phyloP scores from a whole-genome alignment of 228 moss, liverwort and hornwort genomes.

The Sphagnum magellanicum region DNA sequence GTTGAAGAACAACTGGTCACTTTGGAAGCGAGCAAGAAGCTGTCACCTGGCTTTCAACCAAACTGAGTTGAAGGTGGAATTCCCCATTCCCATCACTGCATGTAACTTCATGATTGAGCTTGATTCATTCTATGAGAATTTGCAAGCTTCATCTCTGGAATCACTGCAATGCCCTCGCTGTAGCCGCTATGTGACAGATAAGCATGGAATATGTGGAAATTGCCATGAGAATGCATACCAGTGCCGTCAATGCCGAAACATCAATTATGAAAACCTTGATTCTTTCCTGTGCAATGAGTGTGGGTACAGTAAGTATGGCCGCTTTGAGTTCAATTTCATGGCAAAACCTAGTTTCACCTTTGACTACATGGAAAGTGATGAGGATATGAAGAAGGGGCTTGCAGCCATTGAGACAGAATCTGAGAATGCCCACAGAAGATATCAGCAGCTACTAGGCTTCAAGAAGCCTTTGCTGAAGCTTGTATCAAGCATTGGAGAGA shows the following conservation, averaged over 20 bases:
- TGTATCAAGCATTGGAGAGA: slow-evolving; percentile 95
- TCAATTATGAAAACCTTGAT: slow-evolving; percentile 97
- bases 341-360: slow-evolving; percentile 98
- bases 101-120: slow-evolving; percentile 99
- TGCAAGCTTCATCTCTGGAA: slow-evolving; percentile 94
- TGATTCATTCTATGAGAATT: slow-evolving; percentile 94
- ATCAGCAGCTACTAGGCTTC: slow-evolving; percentile 91
- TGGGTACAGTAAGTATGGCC: slow-evolving; percentile 97
- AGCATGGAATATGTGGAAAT: slow-evolving; percentile 98
- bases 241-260: slow-evolving; percentile 98
- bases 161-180: slow-evolving; percentile 99
- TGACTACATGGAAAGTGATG: slow-evolving; percentile 94
- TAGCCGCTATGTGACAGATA: slow-evolving; percentile 98
- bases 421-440: slow-evolving; percentile 97
- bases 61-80: slow-evolving; percentile 94
- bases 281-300: slow-evolving; percentile 99
- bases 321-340: slow-evolving; percentile 99
- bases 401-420: slow-evolving; percentile 95
- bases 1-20: slow-evolving; percentile 92
- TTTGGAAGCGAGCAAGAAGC: slow-evolving; percentile 94
- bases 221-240: slow-evolving; percentile 99
- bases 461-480: slow-evolving; percentile 98
- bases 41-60: slow-evolving; percentile 94
- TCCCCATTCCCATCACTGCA: slow-evolving; percentile 92
- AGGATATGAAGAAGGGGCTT: slow-evolving; percentile 98